A percentile compares a stretch with the other conserved stretches of the same genome.
phyloP scores from a whole-genome alignment of 495 filamentous ascomycete genomes.

The Tuber calosporum region DNA sequence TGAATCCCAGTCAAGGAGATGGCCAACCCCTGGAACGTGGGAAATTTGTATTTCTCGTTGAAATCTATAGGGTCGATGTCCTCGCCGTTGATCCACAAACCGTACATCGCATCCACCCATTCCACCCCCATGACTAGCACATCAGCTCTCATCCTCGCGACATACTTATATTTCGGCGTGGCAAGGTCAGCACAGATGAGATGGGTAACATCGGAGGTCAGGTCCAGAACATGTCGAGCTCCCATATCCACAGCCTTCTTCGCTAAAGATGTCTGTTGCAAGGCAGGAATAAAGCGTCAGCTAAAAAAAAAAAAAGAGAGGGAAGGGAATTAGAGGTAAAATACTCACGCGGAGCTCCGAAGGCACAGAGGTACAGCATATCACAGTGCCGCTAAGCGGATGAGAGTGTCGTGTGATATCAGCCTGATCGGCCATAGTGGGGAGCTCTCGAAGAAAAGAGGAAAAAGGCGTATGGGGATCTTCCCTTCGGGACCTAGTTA shows the following conservation, averaged over 20 bases:
- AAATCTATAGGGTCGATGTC: conserved; percentile 68
- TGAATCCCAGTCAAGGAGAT: conserved; percentile 89
- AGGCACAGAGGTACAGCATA: conserved; percentile 86
- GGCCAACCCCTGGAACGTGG: conserved; percentile 57
- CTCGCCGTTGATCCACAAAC: conserved; percentile 71
- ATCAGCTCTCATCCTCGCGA: conserved; percentile 79
- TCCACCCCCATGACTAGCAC: conserved; percentile 67
- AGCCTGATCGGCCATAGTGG: conserved; percentile 37
- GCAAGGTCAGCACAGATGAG: conserved; percentile 80
- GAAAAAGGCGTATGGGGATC: not conserved
- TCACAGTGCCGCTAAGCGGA: conserved; percentile 70
- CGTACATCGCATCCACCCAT: conserved; percentile 78
- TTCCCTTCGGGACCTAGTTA: not conserved
- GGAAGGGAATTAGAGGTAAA: not conserved
- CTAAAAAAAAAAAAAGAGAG: conserved; percentile 13
- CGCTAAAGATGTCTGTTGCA: conserved; percentile 59
- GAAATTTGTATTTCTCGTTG: conserved; percentile 55
- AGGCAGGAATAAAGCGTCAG: conserved; percentile 11
- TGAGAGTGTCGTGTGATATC: conserved; percentile 44
- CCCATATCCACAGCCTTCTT: conserved; percentile 71
- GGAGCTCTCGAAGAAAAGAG: not conserved
- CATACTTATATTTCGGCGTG: conserved; percentile 90
- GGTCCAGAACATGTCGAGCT: conserved; percentile 73
- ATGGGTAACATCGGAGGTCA: conserved; percentile 95
- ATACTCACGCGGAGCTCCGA: conserved; percentile 69